These are phyloP conservation scores for Leccinum barrowsii DNA, from an alignment of 768 basidiomycete species.

Conservation along the genomic window DNA sequence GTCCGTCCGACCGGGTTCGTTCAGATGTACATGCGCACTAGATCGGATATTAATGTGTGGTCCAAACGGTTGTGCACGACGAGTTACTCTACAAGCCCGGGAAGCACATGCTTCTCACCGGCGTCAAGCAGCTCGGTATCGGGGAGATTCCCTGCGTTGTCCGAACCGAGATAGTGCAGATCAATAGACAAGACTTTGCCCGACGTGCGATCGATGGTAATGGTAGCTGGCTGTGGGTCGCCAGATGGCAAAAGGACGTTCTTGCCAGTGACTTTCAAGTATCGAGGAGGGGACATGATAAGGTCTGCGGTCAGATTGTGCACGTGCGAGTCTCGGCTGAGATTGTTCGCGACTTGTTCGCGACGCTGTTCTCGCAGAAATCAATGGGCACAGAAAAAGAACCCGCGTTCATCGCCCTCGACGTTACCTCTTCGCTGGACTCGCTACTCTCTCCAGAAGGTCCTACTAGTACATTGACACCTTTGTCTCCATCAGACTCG, in stretches of 20 bases:
- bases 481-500: slow-evolving; percentile 37
- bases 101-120: slow-evolving; percentile 58
- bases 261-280: slow-evolving; percentile 47
- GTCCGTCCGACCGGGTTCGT: slow-evolving; percentile 88
- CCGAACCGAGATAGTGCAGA: slow-evolving; percentile 26
- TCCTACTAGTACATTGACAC: slow-evolving; percentile 22
- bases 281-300: slow-evolving; percentile 10
- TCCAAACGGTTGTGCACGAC: background rate
- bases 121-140: slow-evolving; percentile 49
- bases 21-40: slow-evolving; percentile 90
- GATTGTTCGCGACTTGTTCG: background rate
- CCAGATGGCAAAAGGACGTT: slow-evolving; percentile 54
- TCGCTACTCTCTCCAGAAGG: slow-evolving; percentile 50
- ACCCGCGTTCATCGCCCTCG: slow-evolving; percentile 8
- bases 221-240: slow-evolving; percentile 57
- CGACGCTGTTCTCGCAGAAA: background rate
- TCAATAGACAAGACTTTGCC: slow-evolving; percentile 60
- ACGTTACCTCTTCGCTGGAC: slow-evolving; percentile 34
- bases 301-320: too few species aligned
- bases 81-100: slow-evolving; percentile 75
- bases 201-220: slow-evolving; percentile 51
- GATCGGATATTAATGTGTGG: background rate
- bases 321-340: too few species aligned
- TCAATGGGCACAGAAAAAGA: slow-evolving; percentile 18
- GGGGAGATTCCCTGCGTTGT: slow-evolving; percentile 25